phyloP scores from a whole-genome alignment of 805 yeast species.

The Saccharomycopsis microspora region DNA sequence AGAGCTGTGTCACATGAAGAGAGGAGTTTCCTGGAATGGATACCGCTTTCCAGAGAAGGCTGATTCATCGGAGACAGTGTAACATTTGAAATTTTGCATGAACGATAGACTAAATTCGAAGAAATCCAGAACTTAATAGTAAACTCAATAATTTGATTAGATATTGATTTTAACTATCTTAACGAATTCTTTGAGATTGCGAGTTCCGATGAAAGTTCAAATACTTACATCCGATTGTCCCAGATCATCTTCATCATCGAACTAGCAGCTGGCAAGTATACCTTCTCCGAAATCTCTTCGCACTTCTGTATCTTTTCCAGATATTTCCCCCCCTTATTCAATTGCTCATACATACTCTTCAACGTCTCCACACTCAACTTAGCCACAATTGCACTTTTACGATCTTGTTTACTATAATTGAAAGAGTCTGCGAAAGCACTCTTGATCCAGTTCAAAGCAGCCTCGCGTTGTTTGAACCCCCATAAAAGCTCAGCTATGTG shows the following conservation, averaged over 20 bases:
- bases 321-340: slow-evolving; percentile 10
- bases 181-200: too few relatives aligned
- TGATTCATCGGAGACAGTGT: too few relatives aligned
- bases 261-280: slow-evolving; percentile 10
- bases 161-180: too few relatives aligned
- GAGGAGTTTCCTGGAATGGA: too few relatives aligned
- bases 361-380: slow-evolving; percentile 27
- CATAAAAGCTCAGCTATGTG: slow-evolving; percentile 34
- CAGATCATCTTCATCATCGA: slow-evolving; percentile 4
- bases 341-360: slow-evolving; percentile 22
- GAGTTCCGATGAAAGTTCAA: too few relatives aligned
- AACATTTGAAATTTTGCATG: too few relatives aligned
- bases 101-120: too few relatives aligned
- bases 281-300: slow-evolving; percentile 14
- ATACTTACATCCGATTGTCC: not conserved
- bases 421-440: slow-evolving; percentile 26
- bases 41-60: too few relatives aligned
- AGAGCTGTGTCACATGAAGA: too few relatives aligned
- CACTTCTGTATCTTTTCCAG: slow-evolving; percentile 12
- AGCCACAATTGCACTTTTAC: slow-evolving; percentile 28
- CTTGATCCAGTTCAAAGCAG: slow-evolving; percentile 31
- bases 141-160: too few relatives aligned
- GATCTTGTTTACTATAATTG: slow-evolving; percentile 22
- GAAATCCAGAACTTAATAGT: too few relatives aligned
- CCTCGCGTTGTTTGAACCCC: slow-evolving; percentile 22